A percentile compares a stretch with the other conserved stretches of the same genome.
Evolutionary conservation across 1,284 basidiomycete species (phyloP).

Genomic region (Coniophora puteana): DNA sequence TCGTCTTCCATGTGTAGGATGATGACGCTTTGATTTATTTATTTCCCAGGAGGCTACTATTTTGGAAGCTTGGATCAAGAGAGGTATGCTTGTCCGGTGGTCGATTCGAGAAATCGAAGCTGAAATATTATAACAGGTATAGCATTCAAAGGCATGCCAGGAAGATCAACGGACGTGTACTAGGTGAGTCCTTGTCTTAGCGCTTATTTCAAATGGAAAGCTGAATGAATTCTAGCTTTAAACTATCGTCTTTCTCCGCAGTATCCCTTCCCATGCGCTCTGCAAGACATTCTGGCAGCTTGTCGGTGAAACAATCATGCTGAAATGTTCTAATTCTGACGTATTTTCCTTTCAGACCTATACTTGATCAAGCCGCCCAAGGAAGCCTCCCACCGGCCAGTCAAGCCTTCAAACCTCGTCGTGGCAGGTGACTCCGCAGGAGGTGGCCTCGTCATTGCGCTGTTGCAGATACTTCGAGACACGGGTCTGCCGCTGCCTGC

Average conservation of each 20-base stretch:
- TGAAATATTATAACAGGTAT: conserved; percentile 43
- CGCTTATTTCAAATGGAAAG: too few relatives aligned
- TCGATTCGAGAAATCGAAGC: conserved; percentile 9
- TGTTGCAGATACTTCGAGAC: conserved; percentile 93
- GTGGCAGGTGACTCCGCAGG: conserved; percentile 94
- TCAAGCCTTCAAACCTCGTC: conserved; percentile 82
- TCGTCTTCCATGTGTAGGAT: conserved; percentile 9
- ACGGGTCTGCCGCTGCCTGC: conserved; percentile 79
- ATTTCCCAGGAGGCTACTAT: conserved; percentile 67
- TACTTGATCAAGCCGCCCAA: conserved; percentile 62
- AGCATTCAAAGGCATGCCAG: conserved; percentile 84
- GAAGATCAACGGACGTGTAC: conserved; percentile 86
- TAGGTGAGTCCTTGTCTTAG: conserved; percentile 52
- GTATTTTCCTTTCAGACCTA: conserved; percentile 31
- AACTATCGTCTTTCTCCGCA: conserved; percentile 92
- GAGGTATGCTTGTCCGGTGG: conserved; percentile 35
- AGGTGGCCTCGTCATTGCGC: conserved; percentile 81
- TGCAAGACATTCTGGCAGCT: conserved; percentile 85
- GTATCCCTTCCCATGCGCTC: conserved; percentile 94
- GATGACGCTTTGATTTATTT: background rate
- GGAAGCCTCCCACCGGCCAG: conserved; percentile 68
- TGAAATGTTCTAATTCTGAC: conserved; percentile 2
- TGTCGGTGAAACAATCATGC: conserved; percentile 43
- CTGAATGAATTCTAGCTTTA: conserved; percentile 50
- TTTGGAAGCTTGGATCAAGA: conserved; percentile 81